A percentile compares a stretch with the other conserved stretches of the same genome.
These are phyloP conservation scores for Microglena sp. DNA, from an alignment of 139 green algal genomes.

Conservation along the genomic window DNA sequence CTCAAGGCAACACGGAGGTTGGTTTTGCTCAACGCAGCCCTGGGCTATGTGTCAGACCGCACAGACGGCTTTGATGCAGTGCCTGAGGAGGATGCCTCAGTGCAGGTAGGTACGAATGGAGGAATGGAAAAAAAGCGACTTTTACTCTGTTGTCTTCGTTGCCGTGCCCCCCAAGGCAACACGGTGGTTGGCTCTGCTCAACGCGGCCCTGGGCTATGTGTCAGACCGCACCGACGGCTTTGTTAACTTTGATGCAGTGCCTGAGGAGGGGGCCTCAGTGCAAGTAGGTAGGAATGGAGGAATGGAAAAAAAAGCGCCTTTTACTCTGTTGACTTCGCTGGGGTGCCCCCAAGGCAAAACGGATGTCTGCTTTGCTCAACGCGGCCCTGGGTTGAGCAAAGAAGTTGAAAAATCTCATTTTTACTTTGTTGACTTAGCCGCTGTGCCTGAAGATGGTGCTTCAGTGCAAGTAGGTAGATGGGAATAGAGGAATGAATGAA, in stretches of 20 bases:
- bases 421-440: conserved; percentile 70
- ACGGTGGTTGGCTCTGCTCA: conserved; percentile 69
- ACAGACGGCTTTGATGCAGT: conserved; percentile 52
- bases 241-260: conserved; percentile 67
- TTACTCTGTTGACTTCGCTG: too few relatives aligned
- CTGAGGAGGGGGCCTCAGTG: conserved; percentile 50
- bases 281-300: conserved; percentile 19
- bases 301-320: not conserved
- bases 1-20: too few relatives aligned
- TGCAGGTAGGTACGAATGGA: conserved; percentile 36
- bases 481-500: not conserved
- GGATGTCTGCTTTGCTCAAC: conserved; percentile 68
- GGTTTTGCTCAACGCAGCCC: conserved; percentile 65
- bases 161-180: too few relatives aligned
- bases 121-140: too few relatives aligned
- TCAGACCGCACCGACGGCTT: conserved; percentile 49
- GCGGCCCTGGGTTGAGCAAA: conserved; percentile 64
- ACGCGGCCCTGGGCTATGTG: conserved; percentile 66
- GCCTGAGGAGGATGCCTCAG: conserved; percentile 49
- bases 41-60: conserved; percentile 54
- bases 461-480: conserved; percentile 33
- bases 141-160: too few relatives aligned
- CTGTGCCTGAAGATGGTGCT: conserved; percentile 58
- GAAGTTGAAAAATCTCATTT: conserved; percentile 41
- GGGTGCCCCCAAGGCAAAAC: conserved; percentile 34